Base-by-base conservation (phyloP, 805 yeast genomes). In the Groenewaldozyma salmanticensis region DNA sequence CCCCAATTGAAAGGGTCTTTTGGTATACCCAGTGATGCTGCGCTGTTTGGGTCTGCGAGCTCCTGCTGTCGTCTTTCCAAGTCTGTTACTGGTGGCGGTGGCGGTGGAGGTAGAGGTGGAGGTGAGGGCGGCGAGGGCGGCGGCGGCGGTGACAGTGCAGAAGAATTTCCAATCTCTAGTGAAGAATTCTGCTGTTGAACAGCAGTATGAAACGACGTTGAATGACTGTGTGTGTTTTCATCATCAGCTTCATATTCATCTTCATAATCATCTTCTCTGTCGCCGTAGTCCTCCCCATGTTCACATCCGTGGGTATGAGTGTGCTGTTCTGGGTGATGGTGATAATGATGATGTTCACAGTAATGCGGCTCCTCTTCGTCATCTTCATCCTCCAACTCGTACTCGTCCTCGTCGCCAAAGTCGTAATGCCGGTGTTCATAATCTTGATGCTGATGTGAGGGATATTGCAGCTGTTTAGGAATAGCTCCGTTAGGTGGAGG, bases 1-100 rank as follows among this genome's bases (percentile, higher is more conserved):
- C 75, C 77, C 29, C 64, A 64, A 15, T 31, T 55, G 58, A 18
- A 61, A 24, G 29, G 29, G 29, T 24, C 13, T n/a, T n/a, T n/a
- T n/a, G n/a, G n/a, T n/a, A n/a, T n/a, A n/a, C n/a, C n/a, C n/a
- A n/a, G n/a, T n/a, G n/a, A n/a, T n/a, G n/a, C n/a, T n/a, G n/a
- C n/a, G n/a, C n/a, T n/a, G n/a, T n/a, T n/a, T n/a, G n/a, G n/a
- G n/a, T n/a, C n/a, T n/a, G n/a, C n/a, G n/a, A n/a, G n/a, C n/a
- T n/a, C n/a, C n/a, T n/a, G n/a, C n/a, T n/a, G n/a, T n/a, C n/a
- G n/a, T 24, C 29, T 24, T 24, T 7, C 13, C 13, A 24, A 24
- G 13, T 24, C 29, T 24, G 29, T 9, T n/a, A n/a, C n/a, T n/a
- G n/a, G n/a, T 24, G 7, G 7, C 13, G 13, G 13, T 24, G 29